phyloP scores from a whole-genome alignment of 345 rosid species.

The Arabis alpina region DNA sequence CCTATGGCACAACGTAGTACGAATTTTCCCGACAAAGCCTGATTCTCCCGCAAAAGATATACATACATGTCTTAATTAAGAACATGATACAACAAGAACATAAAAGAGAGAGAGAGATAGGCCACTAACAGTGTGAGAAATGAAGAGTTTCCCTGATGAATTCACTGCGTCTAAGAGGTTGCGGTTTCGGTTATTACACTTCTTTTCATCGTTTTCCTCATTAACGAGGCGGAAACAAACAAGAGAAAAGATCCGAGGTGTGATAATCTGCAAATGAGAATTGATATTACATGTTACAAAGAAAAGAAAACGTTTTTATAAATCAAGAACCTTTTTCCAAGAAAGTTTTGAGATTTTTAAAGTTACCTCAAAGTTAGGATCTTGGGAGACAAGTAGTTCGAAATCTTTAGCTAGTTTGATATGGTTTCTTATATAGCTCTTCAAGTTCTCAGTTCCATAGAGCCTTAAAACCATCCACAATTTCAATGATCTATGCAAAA shows the following conservation, averaged over 20 bases:
- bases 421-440: slow-evolving; percentile 75
- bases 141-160: slow-evolving; percentile 73
- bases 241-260: slow-evolving; percentile 73
- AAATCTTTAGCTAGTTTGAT: slow-evolving; percentile 68
- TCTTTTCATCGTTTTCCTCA: slow-evolving; percentile 40
- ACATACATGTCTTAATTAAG: background rate
- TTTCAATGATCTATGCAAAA: slow-evolving; percentile 68
- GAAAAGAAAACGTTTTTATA: background rate
- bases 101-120: background rate
- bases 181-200: slow-evolving; percentile 59
- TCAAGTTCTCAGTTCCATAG: slow-evolving; percentile 76
- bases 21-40: slow-evolving; percentile 71
- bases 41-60: slow-evolving; percentile 23
- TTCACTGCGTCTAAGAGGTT: slow-evolving; percentile 75
- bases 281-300: too few species aligned
- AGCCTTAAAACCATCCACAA: slow-evolving; percentile 89
- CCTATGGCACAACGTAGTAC: slow-evolving; percentile 79
- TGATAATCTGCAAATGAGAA: slow-evolving; percentile 56
- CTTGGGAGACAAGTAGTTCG: slow-evolving; percentile 62
- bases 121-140: slow-evolving; percentile 77
- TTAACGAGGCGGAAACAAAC: slow-evolving; percentile 76
- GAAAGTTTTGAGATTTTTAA: background rate
- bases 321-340: background rate
- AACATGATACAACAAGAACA: slow-evolving; percentile 1
- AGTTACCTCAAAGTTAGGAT: slow-evolving; percentile 80